Base-by-base conservation (phyloP, 1,139 yeast species). In the Saccharomyces hybrid region DNA sequence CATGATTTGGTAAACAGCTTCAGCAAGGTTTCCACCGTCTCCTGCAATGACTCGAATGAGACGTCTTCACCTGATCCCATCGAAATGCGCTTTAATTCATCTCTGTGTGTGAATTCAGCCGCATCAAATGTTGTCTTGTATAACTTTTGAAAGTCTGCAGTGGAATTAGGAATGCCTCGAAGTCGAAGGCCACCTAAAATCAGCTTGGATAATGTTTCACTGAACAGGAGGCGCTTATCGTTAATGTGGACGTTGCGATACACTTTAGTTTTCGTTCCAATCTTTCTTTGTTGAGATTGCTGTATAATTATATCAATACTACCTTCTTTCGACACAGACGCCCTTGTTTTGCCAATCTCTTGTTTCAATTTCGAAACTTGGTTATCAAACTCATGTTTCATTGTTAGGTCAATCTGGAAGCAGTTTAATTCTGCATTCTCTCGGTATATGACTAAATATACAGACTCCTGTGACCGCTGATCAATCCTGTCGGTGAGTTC, bases 81-180 rank as follows among this genome's bases (percentile, higher is more conserved):
- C 34, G 55, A 30, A 32, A 57, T 28, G 32, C 52, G 50, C 31
- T 46, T 53, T 44, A 65, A 49, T 32, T 66, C 69, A 5, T 60
- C 56, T 47, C 71, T 55, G 48, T 64, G 63, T 4, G 70, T 61
- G 51, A 68, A 68, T 52, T 67, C 69, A 6, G 69, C 64, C 0
- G 71, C 66, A 46, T 61, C 56, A 51, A 63, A 66, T 1, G 71
- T 67, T 60, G 63, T 65, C 58, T 63, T 65, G 58, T 62, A 67
- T 49, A 68, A 52, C 49, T 62, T 59, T 27, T 66, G 68, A 51
- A 64, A 66, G 2, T 63, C 64, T 1, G 58, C 38, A 30, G 62
- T 62, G 5, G 62, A 56, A 47, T 63, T 67, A 2, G 67, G 64
- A n/a, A 67, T 59, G 3, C 65, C 68, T 44, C 72, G 57, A 28